These are phyloP conservation scores for Raddia guianensis DNA, from an alignment of 176 grass and related monocot genomes.

Conservation along the genomic window DNA sequence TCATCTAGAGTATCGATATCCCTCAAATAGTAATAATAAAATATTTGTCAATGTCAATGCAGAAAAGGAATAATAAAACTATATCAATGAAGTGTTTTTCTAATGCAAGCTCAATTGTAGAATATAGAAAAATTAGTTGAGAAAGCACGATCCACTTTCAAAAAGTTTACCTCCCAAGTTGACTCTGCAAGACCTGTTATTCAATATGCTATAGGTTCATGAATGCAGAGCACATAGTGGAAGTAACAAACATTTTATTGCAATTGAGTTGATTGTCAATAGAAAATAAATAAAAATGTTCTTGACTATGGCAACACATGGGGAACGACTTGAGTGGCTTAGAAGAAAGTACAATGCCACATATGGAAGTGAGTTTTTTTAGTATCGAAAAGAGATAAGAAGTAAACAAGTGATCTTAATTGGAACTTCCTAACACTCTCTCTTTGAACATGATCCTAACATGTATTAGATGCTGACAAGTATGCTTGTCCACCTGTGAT, in stretches of 20 bases:
- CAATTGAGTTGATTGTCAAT: constrained; percentile 46
- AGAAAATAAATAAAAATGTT: constrained; percentile 52
- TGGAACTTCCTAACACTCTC: not conserved
- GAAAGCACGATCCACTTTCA: constrained; percentile 44
- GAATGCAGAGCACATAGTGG: constrained; percentile 41
- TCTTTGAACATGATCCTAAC: constrained; percentile 25
- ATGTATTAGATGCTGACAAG: constrained; percentile 24
- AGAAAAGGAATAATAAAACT: constrained; percentile 39
- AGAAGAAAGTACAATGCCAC: constrained; percentile 45
- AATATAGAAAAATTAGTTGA: constrained; percentile 41
- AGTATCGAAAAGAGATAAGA: too few species aligned
- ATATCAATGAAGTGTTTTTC: constrained; percentile 18
- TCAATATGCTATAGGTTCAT: constrained; percentile 46
- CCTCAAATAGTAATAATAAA: constrained; percentile 25
- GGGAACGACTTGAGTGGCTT: constrained; percentile 53
- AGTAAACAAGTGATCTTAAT: too few species aligned
- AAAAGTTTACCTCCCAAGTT: constrained; percentile 35
- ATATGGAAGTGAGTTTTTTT: not conserved
- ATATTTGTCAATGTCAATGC: constrained; percentile 26
- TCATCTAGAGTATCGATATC: not conserved
- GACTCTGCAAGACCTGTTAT: constrained; percentile 28
- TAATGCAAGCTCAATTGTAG: constrained; percentile 44
- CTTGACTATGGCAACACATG: constrained; percentile 38
- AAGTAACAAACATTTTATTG: constrained; percentile 51
- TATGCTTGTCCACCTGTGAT: not conserved